Conservation (phyloP, 1,139 yeast species). For the Eremothecium cymbalariae region DNA sequence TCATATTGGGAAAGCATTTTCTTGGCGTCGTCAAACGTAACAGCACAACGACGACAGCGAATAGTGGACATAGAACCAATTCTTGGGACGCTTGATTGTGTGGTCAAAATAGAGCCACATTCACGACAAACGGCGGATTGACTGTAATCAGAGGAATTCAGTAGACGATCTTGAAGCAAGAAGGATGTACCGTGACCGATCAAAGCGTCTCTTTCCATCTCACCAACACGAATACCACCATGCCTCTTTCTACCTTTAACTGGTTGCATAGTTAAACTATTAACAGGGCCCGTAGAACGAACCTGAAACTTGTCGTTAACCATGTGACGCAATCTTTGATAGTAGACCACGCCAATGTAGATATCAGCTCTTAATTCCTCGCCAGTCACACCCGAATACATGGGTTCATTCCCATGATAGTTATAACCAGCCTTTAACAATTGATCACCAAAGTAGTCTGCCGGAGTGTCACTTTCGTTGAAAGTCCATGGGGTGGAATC, state of each 20-base stretch:
- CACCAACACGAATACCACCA: conserved; percentile 99
- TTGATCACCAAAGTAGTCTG: conserved; percentile 95
- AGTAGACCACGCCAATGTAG: conserved; percentile 92
- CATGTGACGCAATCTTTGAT: conserved; percentile 98
- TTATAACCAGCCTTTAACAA: conserved; percentile 81
- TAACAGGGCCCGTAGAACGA: conserved; percentile 97
- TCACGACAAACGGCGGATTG: conserved; percentile 83
- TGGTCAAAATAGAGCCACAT: conserved; percentile 86
- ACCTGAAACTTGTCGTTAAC: conserved; percentile 99
- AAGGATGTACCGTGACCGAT: conserved; percentile 99
- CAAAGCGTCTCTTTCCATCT: conserved; percentile 98
- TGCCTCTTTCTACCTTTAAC: conserved; percentile 98
- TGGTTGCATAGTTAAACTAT: conserved; percentile 96
- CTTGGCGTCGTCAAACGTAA: conserved; percentile 44
- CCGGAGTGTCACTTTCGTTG: conserved; percentile 88
- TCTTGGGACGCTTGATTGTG: conserved; percentile 86
- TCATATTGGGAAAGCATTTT: conserved; percentile 34
- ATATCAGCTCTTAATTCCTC: conserved; percentile 94
- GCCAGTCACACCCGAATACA: conserved; percentile 98
- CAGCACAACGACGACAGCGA: conserved; percentile 90
- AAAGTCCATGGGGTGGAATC: conserved; percentile 97
- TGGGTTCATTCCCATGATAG: conserved; percentile 97
- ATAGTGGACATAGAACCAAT: conserved; percentile 71
- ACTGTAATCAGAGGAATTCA: conserved; percentile 93
- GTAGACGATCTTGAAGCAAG: conserved; percentile 86